A percentile compares a stretch with the other conserved stretches of the same genome.
Evolutionary conservation across 2,329 filamentous ascomycete genomes (phyloP).

Genomic region (Sporothrix pseudoabietina): DNA sequence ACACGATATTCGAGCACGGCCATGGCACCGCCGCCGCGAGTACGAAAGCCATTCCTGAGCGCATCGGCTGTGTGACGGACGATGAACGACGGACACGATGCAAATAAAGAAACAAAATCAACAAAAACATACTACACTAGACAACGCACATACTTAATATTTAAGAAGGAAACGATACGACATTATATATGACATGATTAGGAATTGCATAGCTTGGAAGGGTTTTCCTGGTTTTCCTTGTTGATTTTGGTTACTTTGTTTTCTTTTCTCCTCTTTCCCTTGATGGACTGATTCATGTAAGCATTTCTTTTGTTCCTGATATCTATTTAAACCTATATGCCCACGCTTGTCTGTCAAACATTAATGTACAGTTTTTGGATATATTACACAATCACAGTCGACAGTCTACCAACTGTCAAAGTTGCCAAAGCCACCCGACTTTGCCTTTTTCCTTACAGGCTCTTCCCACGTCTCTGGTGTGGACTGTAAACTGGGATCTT

Average conservation of each 20-base stretch:
- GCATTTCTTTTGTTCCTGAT: constrained; percentile 3
- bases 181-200: constrained; percentile 5
- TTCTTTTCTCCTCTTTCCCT: not conserved
- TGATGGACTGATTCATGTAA: not conserved
- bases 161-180: constrained; percentile 6
- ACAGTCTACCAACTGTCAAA: constrained; percentile 80
- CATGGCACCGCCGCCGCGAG: constrained; percentile 5
- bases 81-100: not conserved
- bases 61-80: not conserved
- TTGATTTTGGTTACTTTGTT: not conserved
- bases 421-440: constrained; percentile 83
- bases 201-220: not conserved
- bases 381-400: not conserved
- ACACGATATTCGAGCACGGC: not conserved
- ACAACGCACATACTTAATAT: not conserved
- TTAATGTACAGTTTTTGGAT: constrained; percentile 20
- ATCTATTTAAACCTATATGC: constrained; percentile 8
- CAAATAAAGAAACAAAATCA: not conserved
- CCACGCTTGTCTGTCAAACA: constrained; percentile 1
- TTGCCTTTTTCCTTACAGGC: constrained; percentile 78
- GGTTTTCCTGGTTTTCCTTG: not conserved
- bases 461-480: constrained; percentile 67
- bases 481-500: constrained; percentile 60
- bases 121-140: not conserved
- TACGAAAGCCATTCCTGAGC: not conserved